Evolutionary conservation across 345 rosid genomes (phyloP), one percentile per base, ranked within the genome.

Genomic region (Arabidopsis suecica): DNA sequence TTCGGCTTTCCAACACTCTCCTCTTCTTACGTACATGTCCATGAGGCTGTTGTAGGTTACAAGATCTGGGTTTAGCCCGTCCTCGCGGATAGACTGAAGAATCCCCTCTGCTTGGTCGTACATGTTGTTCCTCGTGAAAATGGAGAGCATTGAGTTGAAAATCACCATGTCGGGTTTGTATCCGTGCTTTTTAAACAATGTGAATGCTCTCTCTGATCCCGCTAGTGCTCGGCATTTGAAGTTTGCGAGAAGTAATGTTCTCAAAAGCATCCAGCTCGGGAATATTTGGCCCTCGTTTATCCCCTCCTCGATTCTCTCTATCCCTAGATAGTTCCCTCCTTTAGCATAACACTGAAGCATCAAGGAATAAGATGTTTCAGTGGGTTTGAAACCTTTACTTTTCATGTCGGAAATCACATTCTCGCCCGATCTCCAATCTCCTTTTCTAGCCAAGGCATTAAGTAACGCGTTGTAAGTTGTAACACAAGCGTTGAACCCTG

Each of bases 231-330:
- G 83, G 73, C 97, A 91, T 76, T 83, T 93, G 81, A 82, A 83
- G 81, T 89, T 69, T 64, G 86, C 85, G 50, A 89, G 91, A 51
- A 93, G 68, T 28, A 93, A 88, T 14, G 97, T 83, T 82, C 97
- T 86, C 78, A 93, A 83, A 58, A 93, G 86, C 84, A 93, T 87
- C 98, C 97, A 91, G 87, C 94, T 93, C 8, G 98, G 94, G 76
- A 82, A 93, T 60, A 93, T 88, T 13, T 63, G 74, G 13, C 98
- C 96, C 9, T 78, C 80, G 9, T 77, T 76, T 50, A 93, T 91
- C 73, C 84, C 88, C 16, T 82, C 78, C 82, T 89, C 97, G 47
- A 89, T 79, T 75, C 68, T 83, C 79, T 82, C 89, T 63, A 93
- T 86, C 62, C 98, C 98, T 56, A 70, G 80, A 53, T 83, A 56